Conservation (phyloP, 139 green algal species). For the Tetradesmus lagerheimii region DNA sequence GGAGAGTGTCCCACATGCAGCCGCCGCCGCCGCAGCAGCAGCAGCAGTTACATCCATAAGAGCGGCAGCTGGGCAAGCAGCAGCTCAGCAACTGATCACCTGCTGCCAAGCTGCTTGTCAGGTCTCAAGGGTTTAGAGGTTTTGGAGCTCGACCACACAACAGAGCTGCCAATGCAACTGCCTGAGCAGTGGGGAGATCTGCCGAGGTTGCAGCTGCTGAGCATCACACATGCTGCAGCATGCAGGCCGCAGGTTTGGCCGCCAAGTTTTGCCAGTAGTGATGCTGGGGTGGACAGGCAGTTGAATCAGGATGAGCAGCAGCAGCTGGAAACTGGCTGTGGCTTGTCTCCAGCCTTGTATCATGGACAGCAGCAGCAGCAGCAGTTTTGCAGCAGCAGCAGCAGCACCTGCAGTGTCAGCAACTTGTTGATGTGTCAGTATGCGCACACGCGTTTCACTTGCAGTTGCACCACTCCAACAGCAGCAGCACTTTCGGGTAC, state of each 20-base stretch:
- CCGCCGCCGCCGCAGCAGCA: background rate
- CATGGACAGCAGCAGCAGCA: background rate
- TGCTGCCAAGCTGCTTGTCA: background rate
- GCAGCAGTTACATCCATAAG: background rate
- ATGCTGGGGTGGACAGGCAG: background rate
- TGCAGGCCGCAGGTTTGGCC: background rate
- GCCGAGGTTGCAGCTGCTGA: background rate
- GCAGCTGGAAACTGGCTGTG: background rate
- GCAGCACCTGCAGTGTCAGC: background rate
- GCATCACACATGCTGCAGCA: background rate
- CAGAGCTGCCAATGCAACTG: slow-evolving; percentile 1
- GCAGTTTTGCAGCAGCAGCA: background rate
- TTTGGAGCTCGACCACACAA: background rate
- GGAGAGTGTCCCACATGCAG: background rate
- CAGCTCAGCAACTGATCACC: background rate
- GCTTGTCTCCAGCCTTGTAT: background rate
- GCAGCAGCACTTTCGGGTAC: background rate
- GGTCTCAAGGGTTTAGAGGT: background rate
- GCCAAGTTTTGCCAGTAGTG: background rate
- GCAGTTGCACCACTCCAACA: background rate
- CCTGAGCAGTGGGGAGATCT: background rate
- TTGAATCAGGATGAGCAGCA: background rate
- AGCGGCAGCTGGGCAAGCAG: background rate
- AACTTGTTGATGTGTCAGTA: background rate
- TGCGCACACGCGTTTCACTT: background rate